Base-by-base conservation (phyloP, 2,329 filamentous ascomycete species). In the Trichoderma atrobrunneum region DNA sequence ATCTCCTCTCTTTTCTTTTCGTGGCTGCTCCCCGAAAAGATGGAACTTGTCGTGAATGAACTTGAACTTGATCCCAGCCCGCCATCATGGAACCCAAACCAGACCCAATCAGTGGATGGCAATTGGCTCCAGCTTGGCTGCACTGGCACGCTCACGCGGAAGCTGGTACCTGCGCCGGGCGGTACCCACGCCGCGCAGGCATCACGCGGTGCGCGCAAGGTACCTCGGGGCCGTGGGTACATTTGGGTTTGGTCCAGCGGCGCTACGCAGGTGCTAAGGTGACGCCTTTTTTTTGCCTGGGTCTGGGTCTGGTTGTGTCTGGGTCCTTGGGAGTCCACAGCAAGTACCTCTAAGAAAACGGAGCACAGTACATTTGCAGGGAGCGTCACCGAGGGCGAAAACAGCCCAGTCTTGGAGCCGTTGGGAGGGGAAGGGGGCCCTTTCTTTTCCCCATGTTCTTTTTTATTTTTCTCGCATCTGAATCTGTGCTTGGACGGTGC, bases 101-200 rank as follows among this genome's bases (percentile, higher is more conserved):
- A 11, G 16, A 48, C 8, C 43, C 43, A 51, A 21, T 51, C 18
- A 51, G 2, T 5, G 16, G 24, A 51, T 51, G 61, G n/a, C 21
- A 16, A 39, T 39, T 62, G 63, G 59, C 59, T 62, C 59, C 59
- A 62, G 59, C 60, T 7, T 43, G 39, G n/a, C 48, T 24, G 56
- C 54, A 34, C 30, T 69, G 54, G 54, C 56, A 51, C 56, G 65
- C 65, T 36, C 51, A 21, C 64, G 51, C 64, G 43, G 48, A 43
- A 21, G 48, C 48, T 54, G n/a, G 64, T 67, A 67, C 64, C 64
- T 67, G 64, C 64, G 48, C 64, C 18, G 30, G 32, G 32, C 24
- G 24, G 64, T 67, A 67, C 48, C 64, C 51, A n/a, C 21, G 51
- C 64, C 16, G 18, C 48, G 48, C 48, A 57, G 30, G n/a, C 51